A percentile compares a stretch with the other conserved stretches of the same genome.
Evolutionary conservation across 2,329 filamentous ascomycete species (phyloP).

Genomic region (Dothistroma pini): DNA sequence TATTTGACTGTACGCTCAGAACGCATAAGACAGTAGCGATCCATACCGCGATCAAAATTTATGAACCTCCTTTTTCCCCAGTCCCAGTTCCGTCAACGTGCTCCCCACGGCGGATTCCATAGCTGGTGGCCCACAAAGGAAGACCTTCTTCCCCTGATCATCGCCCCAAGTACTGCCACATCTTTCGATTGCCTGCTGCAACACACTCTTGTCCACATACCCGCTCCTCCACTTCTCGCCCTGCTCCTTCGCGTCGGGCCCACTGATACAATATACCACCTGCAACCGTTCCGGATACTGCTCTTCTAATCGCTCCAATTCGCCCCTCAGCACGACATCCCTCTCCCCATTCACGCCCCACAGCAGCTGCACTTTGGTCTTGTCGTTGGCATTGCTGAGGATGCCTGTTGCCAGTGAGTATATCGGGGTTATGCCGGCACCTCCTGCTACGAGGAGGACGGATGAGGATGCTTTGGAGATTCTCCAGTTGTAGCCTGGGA

Average conservation of each 20-base stretch:
- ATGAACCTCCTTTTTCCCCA: slow-evolving; percentile 53
- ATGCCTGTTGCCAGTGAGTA: slow-evolving; percentile 38
- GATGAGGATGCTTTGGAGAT: slow-evolving; percentile 20
- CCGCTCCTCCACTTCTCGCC: slow-evolving; percentile 47
- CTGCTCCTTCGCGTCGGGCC: slow-evolving; percentile 39
- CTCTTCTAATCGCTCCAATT: slow-evolving; percentile 52
- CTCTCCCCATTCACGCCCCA: slow-evolving; percentile 63
- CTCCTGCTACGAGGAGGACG: slow-evolving; percentile 65
- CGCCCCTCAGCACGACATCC: slow-evolving; percentile 57
- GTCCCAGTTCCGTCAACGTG: slow-evolving; percentile 56
- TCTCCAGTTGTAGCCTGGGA: slow-evolving; percentile 40
- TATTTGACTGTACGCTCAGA: neutral
- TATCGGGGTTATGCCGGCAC: slow-evolving; percentile 68
- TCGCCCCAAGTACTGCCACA: slow-evolving; percentile 31
- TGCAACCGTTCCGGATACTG: slow-evolving; percentile 55
- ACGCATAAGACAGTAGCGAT: neutral
- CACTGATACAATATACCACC: slow-evolving; percentile 56
- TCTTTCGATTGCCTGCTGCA: slow-evolving; percentile 49
- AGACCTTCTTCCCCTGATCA: slow-evolving; percentile 54
- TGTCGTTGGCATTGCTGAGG: slow-evolving; percentile 54
- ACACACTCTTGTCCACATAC: slow-evolving; percentile 54
- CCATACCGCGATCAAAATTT: slow-evolving; percentile 46
- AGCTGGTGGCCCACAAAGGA: slow-evolving; percentile 64
- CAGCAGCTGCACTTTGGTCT: slow-evolving; percentile 60
- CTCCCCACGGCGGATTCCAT: slow-evolving; percentile 62